Percentiles rank a stretch among this genome's conserved stretches.
phyloP scores from a whole-genome alignment of 345 rosid genomes.

The Cochlearia excelsa region DNA sequence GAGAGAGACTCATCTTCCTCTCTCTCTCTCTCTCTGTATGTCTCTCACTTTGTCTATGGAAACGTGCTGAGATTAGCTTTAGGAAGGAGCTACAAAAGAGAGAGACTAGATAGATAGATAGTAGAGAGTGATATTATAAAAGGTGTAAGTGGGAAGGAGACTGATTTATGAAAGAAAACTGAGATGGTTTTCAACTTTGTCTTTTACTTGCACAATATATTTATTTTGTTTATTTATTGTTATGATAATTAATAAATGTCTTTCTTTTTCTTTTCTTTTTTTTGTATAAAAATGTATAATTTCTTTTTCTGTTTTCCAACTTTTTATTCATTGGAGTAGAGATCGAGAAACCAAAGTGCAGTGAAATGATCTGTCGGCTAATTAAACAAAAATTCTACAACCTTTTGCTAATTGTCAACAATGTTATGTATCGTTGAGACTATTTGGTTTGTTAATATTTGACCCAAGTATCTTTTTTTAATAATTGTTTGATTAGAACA shows the following conservation, averaged over 20 bases:
- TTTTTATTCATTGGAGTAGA: slow-evolving; percentile 33
- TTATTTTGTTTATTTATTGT: background rate
- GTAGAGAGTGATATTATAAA: slow-evolving; percentile 25
- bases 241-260: slow-evolving; percentile 7
- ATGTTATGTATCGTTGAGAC: background rate
- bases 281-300: background rate
- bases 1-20: slow-evolving; percentile 38
- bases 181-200: slow-evolving; percentile 53
- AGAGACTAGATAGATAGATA: slow-evolving; percentile 19
- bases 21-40: background rate
- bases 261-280: background rate
- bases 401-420: slow-evolving; percentile 3
- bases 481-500: no score
- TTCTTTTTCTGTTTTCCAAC: slow-evolving; percentile 34
- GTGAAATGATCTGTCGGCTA: slow-evolving; percentile 31
- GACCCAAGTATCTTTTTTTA: no score
- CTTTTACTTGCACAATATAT: slow-evolving; percentile 36
- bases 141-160: slow-evolving; percentile 29
- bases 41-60: slow-evolving; percentile 5
- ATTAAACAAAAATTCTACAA: slow-evolving; percentile 22
- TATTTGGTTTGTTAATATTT: no score
- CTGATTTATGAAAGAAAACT: slow-evolving; percentile 40
- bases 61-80: slow-evolving; percentile 26
- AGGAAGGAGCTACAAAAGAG: slow-evolving; percentile 34
- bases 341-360: slow-evolving; percentile 37